Conservation (phyloP, 495 filamentous ascomycete species). For the Daldinia loculata region DNA sequence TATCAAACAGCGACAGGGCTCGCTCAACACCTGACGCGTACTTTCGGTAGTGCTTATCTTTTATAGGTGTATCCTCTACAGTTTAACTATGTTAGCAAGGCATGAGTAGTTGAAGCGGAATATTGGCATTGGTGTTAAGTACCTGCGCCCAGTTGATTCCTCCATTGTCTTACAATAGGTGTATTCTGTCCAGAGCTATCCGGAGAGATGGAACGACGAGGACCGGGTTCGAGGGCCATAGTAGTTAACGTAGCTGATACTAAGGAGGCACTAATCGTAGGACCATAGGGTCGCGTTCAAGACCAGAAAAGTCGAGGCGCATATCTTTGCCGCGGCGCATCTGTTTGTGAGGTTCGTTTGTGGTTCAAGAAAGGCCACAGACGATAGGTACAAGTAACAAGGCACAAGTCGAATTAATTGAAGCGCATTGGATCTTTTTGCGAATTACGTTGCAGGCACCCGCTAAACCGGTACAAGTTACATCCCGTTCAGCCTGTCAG, state of each 20-base stretch:
- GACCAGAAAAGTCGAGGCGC: constrained; percentile 31
- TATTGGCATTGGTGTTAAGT: constrained; percentile 22
- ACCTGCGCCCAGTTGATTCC: constrained; percentile 62
- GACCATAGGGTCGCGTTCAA: constrained; percentile 44
- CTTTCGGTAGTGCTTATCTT: constrained; percentile 90
- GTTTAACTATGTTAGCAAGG: constrained; percentile 29
- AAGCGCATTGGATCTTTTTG: constrained; percentile 27
- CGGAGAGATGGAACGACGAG: constrained; percentile 74
- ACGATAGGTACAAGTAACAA: constrained; percentile 12
- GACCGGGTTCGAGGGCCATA: constrained; percentile 77
- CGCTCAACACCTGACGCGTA: constrained; percentile 91
- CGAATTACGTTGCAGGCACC: constrained; percentile 42
- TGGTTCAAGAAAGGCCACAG: constrained; percentile 10
- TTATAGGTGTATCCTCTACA: constrained; percentile 71
- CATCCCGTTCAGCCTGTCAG: not conserved
- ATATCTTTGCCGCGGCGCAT: constrained; percentile 41
- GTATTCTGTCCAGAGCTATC: constrained; percentile 80
- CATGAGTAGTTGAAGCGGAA: not conserved
- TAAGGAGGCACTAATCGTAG: constrained; percentile 42
- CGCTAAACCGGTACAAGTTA: constrained; percentile 22
- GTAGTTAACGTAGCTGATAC: constrained; percentile 48
- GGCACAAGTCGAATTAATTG: not conserved
- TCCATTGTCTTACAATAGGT: constrained; percentile 69
- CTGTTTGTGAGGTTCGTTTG: constrained; percentile 12
- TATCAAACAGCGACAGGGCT: constrained; percentile 90